phyloP scores from a whole-genome alignment of 2,329 filamentous ascomycete species.

The Fusarium haematococcum region DNA sequence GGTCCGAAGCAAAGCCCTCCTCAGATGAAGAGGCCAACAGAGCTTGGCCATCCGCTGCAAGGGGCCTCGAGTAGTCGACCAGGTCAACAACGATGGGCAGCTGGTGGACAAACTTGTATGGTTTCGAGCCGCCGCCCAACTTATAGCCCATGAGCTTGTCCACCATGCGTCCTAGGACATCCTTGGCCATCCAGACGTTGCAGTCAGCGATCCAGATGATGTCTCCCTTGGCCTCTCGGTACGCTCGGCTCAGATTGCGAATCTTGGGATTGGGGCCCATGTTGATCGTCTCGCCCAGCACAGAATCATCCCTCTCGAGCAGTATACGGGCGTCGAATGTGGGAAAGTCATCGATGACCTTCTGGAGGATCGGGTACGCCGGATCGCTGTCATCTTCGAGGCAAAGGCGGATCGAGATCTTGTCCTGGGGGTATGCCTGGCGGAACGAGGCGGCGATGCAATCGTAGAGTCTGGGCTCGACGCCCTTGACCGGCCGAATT shows the following conservation, averaged over 20 bases:
- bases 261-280: slow-evolving; percentile 99
- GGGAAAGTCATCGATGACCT: slow-evolving; percentile 79
- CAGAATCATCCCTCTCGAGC: slow-evolving; percentile 84
- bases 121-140: slow-evolving; percentile 60
- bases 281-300: slow-evolving; percentile 67
- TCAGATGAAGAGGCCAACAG: slow-evolving; percentile 52
- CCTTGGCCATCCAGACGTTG: slow-evolving; percentile 90
- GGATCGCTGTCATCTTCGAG: slow-evolving; percentile 80
- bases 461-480: slow-evolving; percentile 91
- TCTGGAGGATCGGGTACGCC: slow-evolving; percentile 78
- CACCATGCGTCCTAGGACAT: slow-evolving; percentile 88
- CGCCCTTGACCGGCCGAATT: slow-evolving; percentile 91
- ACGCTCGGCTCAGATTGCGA: slow-evolving; percentile 93
- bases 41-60: slow-evolving; percentile 37
- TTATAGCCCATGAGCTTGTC: slow-evolving; percentile 82
- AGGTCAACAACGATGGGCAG: slow-evolving; percentile 90
- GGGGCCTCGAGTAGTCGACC: slow-evolving; percentile 46
- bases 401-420: slow-evolving; percentile 85
- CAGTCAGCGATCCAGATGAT: slow-evolving; percentile 96
- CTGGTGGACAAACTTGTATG: slow-evolving; percentile 95
- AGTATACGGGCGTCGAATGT: slow-evolving; percentile 77
- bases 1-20: slow-evolving; percentile 38
- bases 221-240: slow-evolving; percentile 87
- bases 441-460: slow-evolving; percentile 88
- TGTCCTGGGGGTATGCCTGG: slow-evolving; percentile 82